Evolutionary conservation across 192 early-diverging fungal genomes (phyloP), one percentile per base, ranked within the genome.

Genomic region (Gryganskiella cystojenkinii): DNA sequence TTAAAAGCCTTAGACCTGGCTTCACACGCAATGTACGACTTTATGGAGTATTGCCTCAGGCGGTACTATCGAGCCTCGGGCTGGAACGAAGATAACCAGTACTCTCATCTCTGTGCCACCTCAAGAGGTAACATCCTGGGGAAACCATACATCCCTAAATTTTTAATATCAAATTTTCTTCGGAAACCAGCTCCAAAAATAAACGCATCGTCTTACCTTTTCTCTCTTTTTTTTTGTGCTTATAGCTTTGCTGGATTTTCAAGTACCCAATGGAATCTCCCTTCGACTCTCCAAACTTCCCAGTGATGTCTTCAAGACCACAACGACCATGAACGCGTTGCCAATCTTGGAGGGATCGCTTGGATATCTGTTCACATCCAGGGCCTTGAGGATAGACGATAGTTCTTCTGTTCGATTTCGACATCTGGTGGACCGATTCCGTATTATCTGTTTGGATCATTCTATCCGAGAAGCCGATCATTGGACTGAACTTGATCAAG

Each of bases 51-150:
- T 76, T 90, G 92, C 56, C 82, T 91, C 9, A 86, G 91, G 67
- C 85, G 90, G 79, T 96, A 94, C 80, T 93, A 94, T 74, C 83
- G 86, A 17, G 81, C 88, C 17, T 90, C 88, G 8, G 81, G 84
- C 28, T 97, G 93, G 93, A 91, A 92, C 72, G 91, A 94, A 52
- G 85, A 91, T 59, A 91, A 91, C 65, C 90, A 90, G 61, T 97
- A 94, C 68, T 91, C 94, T 31, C 92, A 93, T 67, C 83, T 97
- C 25, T 91, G 91, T 78, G 81, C 89, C 8, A 84, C 90, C 52
- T 87, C 92, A 2, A 80, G 89, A 50, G 70, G 88, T 90, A 61
- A 71, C 43, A 46, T 59, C 13, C 13, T 5, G 37, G 37, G 13
- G n/a, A n/a, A n/a, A n/a, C n/a, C n/a, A n/a, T n/a, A n/a, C n/a